Conservation (phyloP, 805 yeast genomes). For the Starmerella sirachaensis region DNA sequence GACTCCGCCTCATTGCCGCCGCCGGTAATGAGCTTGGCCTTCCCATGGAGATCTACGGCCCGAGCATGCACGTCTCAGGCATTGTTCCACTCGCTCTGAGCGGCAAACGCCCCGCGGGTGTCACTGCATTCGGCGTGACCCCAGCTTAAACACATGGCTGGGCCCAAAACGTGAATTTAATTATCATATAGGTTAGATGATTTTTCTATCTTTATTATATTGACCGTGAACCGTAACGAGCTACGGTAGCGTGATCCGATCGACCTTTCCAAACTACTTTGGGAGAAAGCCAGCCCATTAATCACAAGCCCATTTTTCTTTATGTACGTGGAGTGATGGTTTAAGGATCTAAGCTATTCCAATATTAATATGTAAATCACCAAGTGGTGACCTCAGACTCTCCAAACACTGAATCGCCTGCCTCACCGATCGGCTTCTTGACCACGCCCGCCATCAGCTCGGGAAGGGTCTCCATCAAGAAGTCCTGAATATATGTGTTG, state of each 20-base stretch:
- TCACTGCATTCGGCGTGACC: conserved; percentile 31
- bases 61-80: conserved; percentile 40
- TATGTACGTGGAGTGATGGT: too few relatives aligned
- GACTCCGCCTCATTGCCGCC: conserved; percentile 34
- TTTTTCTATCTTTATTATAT: not conserved
- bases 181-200: not conserved
- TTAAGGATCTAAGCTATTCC: too few relatives aligned
- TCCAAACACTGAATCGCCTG: conserved; percentile 55
- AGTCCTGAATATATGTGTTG: conserved; percentile 55
- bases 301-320: too few relatives aligned
- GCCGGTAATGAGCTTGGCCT: conserved; percentile 36
- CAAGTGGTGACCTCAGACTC: conserved; percentile 90
- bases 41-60: conserved; percentile 39
- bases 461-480: conserved; percentile 46
- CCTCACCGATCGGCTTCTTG: conserved; percentile 33
- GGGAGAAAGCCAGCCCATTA: too few relatives aligned
- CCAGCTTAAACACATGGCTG: conserved; percentile 9
- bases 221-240: too few relatives aligned
- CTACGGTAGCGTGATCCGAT: too few relatives aligned
- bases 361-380: too few relatives aligned
- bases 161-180: not conserved
- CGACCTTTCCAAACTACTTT: too few relatives aligned
- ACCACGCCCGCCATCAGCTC: conserved; percentile 46
- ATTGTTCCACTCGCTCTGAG: conserved; percentile 35
- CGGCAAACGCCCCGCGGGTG: conserved; percentile 32